Percentiles rank a stretch among this genome's conserved stretches.
phyloP scores from a whole-genome alignment of 2,329 filamentous ascomycete genomes.

The Aspergillus melleus region DNA sequence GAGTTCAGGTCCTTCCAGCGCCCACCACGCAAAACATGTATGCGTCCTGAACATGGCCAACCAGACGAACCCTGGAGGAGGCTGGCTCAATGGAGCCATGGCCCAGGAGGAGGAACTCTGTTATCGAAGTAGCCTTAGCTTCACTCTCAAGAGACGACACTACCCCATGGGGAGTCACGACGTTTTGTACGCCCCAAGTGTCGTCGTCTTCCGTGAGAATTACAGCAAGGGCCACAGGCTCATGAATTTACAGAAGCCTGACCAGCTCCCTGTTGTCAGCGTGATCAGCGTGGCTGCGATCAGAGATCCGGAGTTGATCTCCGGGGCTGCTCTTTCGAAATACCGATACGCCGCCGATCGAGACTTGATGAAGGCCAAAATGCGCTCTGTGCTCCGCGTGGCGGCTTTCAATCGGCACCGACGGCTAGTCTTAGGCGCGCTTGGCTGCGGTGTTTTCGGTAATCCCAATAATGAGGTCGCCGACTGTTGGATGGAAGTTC shows the following conservation, averaged over 20 bases:
- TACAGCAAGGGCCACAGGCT: conserved; percentile 50
- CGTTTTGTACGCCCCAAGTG: conserved; percentile 61
- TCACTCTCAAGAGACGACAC: conserved; percentile 42
- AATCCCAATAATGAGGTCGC: conserved; percentile 66
- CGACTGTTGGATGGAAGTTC: conserved; percentile 61
- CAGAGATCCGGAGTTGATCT: conserved; percentile 39
- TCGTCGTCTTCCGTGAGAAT: conserved; percentile 59
- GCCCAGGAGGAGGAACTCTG: conserved; percentile 72
- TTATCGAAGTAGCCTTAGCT: conserved; percentile 55
- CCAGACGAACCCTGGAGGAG: conserved; percentile 58
- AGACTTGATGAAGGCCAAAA: conserved; percentile 62
- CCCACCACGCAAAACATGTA: conserved; percentile 43
- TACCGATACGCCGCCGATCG: conserved; percentile 50
- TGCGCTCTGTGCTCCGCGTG: conserved; percentile 61
- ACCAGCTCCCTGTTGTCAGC: conserved; percentile 53
- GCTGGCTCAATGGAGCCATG: conserved; percentile 60
- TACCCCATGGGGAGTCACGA: conserved; percentile 56
- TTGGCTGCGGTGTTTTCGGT: conserved; percentile 67
- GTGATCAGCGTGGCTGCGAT: conserved; percentile 63
- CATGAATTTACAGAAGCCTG: conserved; percentile 39
- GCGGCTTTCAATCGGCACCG: conserved; percentile 59
- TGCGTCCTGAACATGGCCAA: conserved; percentile 68
- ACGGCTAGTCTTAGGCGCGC: conserved; percentile 64
- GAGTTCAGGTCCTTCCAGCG: conserved; percentile 18
- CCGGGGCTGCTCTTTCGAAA: conserved; percentile 12